Evolutionary conservation across 306 rosid genomes (phyloP), one percentile per base, ranked within the genome.

Genomic region (Gynostemma pentaphyllum): DNA sequence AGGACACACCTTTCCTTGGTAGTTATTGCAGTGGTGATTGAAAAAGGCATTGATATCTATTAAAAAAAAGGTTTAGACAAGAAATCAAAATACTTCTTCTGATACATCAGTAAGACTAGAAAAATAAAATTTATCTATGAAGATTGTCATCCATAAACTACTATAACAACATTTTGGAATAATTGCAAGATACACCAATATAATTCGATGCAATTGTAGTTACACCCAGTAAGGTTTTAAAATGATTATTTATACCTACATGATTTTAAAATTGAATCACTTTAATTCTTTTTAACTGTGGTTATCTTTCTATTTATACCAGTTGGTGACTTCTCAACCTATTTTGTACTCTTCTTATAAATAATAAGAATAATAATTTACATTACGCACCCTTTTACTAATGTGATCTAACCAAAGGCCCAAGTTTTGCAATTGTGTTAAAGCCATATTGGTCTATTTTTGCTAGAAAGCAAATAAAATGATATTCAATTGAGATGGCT

Each of bases 11-110:
- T 91, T 91, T 66, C 98, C 98, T 74, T 76, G 78, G 79, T 85
- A 83, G 80, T 85, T 87, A 65, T 46, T 41, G 63, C 96, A 91
- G 23, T 77, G 82, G 77, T 76, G 84, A 70, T 87, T 87, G 85
- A 91, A 91, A 45, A 87, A 73, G 14, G 75, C 87, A 72, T 87
- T 91, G 66, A 91, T 87, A 74, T 85, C 97, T 91, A 81, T 70
- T 76, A 75, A 37, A 72, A 72, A 28, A 44, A 70, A 47, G 36
- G 54, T 45, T 8, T 53, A 32, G 49, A 39, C n/a, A 45, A 19
- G 49, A 36, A 55, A 47, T 57, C 27, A 70, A 61, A 62, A 62
- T 40, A 62, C 51, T 62, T 40, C 64, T 30, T 19, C 10, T 3
- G 9, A 34, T 32, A 32, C 7, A 59, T 36, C 1, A n/a, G 0